Evolutionary conservation across 2,329 filamentous ascomycete genomes (phyloP).

Genomic region (Geosmithia morbida): DNA sequence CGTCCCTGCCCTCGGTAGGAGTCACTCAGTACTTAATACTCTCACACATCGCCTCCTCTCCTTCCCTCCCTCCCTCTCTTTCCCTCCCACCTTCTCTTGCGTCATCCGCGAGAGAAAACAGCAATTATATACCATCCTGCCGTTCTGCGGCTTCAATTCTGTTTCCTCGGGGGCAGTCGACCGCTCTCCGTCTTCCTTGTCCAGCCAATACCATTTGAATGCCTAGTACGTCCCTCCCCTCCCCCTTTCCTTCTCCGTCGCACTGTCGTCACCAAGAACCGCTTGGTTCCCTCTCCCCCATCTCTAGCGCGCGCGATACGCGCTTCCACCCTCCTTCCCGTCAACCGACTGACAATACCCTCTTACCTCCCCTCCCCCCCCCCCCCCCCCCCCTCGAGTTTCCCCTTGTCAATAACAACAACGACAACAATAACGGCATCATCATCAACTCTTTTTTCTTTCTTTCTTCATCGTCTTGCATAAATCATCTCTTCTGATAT

Average conservation of each 20-base stretch:
- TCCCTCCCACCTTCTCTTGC: neutral
- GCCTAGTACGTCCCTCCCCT: slow-evolving; percentile 15
- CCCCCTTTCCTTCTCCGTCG: neutral
- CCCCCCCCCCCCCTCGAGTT: too few relatives aligned
- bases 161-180: slow-evolving; percentile 9
- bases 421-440: too few relatives aligned
- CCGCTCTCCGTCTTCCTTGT: slow-evolving; percentile 14
- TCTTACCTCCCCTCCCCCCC: neutral
- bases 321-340: slow-evolving; percentile 6
- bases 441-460: too few relatives aligned
- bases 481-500: neutral
- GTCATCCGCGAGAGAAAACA: neutral
- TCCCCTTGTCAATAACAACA: too few relatives aligned
- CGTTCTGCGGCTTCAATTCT: slow-evolving; percentile 1
- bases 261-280: neutral
- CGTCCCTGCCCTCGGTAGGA: neutral
- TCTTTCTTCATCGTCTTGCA: too few relatives aligned
- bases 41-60: neutral
- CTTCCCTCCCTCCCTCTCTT: neutral
- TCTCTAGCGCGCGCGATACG: slow-evolving; percentile 3
- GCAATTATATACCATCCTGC: neutral
- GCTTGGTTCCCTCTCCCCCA: neutral
- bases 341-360: slow-evolving; percentile 13
- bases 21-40: neutral
- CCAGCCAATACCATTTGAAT: slow-evolving; percentile 17